Base-by-base conservation (phyloP, 2,329 filamentous ascomycete genomes). In the Septoria petroselini region DNA sequence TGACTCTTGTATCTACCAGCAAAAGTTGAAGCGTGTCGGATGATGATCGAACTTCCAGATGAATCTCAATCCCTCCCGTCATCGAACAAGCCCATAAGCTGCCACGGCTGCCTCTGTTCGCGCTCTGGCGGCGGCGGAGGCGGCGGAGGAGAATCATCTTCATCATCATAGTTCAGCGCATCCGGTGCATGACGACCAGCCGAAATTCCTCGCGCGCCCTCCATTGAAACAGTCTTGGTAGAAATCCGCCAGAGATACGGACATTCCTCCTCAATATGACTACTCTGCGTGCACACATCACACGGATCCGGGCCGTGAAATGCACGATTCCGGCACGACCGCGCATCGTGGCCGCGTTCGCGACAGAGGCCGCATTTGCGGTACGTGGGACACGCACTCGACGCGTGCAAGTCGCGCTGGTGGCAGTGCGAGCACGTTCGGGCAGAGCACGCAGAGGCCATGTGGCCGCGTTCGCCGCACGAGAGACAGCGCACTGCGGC, bases 231-330 rank as follows among this genome's bases (percentile, higher is more conserved):
- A 11, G 44, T n/a, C n/a, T 15, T 15, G 7, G 33, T 45, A 9
- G 37, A 30, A 14, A 52, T 46, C 23, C 58, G 44, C 59, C 61
- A 64, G 14, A 65, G 38, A 7, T 45, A 19, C 2, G 53, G 30
- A 41, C 62, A 65, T 18, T 61, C 53, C 37, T 62, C 58, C 37
- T 38, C 35, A 18, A 38, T 12, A 35, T 48, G 45, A 9, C 59
- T 59, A 9, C 21, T 25, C 14, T 53, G 30, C 12, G 29, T 31
- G 23, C 50, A 53, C 7, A 53, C 35, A 33, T 53, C 50, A 18
- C 41, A 55, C 25, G 6, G n/a, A 15, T 52, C 14, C 12, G 12
- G 15, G n/a, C 30, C 40, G 17, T 14, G 27, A 35, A 30, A 45
- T 3, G 38, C 31, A 7, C 37, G 19, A 34, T 51, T 54, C 3